phyloP scores from a whole-genome alignment of 192 early-diverging fungal species.

The Chytriomyces sp. region DNA sequence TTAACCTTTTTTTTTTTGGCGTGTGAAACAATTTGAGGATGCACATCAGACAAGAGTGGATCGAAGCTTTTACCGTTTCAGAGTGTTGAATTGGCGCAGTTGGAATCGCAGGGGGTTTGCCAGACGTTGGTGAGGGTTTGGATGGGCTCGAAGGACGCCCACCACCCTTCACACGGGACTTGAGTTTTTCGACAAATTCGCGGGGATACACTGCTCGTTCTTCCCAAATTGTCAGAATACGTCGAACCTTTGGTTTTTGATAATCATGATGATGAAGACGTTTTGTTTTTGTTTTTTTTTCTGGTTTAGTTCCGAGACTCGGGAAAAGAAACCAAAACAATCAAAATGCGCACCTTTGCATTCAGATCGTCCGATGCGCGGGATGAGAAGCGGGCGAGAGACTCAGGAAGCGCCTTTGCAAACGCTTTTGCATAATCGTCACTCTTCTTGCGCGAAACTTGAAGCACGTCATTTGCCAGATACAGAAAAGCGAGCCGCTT shows the following conservation, averaged over 20 bases:
- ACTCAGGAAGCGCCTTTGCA: conserved; percentile 42
- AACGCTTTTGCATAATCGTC: conserved; percentile 50
- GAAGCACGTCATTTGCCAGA: conserved; percentile 55
- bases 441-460: conserved; percentile 44
- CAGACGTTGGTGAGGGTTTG: neutral
- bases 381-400: conserved; percentile 20
- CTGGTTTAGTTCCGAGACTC: neutral
- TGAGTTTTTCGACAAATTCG: conserved; percentile 31
- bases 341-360: conserved; percentile 6
- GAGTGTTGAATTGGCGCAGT: neutral
- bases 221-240: conserved; percentile 43
- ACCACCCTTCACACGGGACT: conserved; percentile 11
- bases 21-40: neutral
- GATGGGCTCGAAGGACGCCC: neutral
- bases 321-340: neutral
- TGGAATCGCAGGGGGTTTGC: neutral
- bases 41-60: neutral
- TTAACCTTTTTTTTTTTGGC: conserved; percentile 16
- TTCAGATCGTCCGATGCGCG: conserved; percentile 16
- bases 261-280: neutral
- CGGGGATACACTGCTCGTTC: conserved; percentile 41
- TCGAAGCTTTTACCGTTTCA: conserved; percentile 1
- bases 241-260: conserved; percentile 13
- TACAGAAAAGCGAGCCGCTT: conserved; percentile 46
- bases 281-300: neutral